Base-by-base conservation (phyloP, 148 eudicot genomes). In the Euryodendron excelsum region DNA sequence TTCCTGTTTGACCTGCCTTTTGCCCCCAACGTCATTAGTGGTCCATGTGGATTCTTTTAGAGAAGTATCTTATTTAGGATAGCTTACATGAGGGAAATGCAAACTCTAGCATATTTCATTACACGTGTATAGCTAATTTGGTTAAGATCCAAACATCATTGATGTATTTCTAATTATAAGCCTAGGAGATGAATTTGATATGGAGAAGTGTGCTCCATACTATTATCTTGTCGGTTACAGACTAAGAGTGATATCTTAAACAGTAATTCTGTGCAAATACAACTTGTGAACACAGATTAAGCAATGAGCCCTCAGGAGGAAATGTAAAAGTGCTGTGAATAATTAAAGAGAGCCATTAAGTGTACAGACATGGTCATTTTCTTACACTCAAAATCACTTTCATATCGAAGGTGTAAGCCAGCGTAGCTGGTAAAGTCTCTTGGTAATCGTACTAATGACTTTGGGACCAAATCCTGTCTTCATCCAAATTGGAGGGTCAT, bases 1-100 rank as follows among this genome's bases (percentile, higher is more conserved):
- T 67, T 64, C n/a, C 50, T 67, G 48, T 66, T 36, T 66, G 28
- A 67, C 28, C 48, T 67, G 28, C 71, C 71, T 9, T 65, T 37
- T 20, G 0, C 28, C 28, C 62, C 62, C 25, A n/a, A 65, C 69
- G 34, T 33, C 69, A 36, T 33, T 36, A 65, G 27, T 9, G 44
- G 3, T 39, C 69, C 23, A 23, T 28, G 11, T 67, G 50, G 69
- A 37, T 67, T 67, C 17, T 37, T 48, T 67, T 67, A 27, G 30
- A 44, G 55, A 69, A 41, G 20, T 69, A 15, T 69, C 72, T 41
- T 18, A 65, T 37, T 36, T 20, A 7, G 47, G 47, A 1, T 21
- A 36, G 70, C 20, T 66, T 41, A 66, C 27, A 36, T 34, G 28
- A 21, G 20, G 70, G 27, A 36, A 41, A 21, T 36, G 23, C 20